Evolutionary conservation across 768 basidiomycete genomes (phyloP), one percentile per base, ranked within the genome.

Genomic region (Boletus sp.): DNA sequence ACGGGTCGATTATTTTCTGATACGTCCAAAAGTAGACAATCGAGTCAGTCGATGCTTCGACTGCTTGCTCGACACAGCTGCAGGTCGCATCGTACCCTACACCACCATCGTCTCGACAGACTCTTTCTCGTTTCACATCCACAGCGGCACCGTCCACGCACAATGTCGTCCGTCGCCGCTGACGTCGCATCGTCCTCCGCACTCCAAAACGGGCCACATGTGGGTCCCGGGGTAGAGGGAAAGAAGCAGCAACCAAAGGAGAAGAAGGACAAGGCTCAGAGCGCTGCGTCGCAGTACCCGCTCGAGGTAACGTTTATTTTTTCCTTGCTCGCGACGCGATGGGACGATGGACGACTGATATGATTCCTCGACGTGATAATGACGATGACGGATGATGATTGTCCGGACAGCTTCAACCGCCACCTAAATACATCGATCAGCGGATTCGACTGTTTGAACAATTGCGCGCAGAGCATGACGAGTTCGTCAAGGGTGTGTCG

Each of bases 371-470:
- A 45, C 28, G 41, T 30, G n/a, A n/a, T 1, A 10, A n/a, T 32
- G 5, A 24, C 32, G 40, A 36, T 29, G 15, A n/a, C 11, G 37
- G 24, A 24, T 15, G 35, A 54, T 37, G 35, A 40, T n/a, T 2
- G 10, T n/a, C 3, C 3, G 14, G n/a, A 46, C 62, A 94, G 92
- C 76, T 94, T 53, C 80, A 86, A 76, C 95, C 95, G 17, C 81
- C 78, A 6, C 94, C 96, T 14, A 86, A 80, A 54, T 98, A 87
- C 79, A 88, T 98, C 75, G 89, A 89, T 63, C 88, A 90, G 71
- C 87, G 96, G 47, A 83, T 98, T 74, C 85, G 86, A 68, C 85
- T 98, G 66, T 98, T 94, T 66, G 89, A 96, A 39, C 77, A 89
- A 67, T 78, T 95, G 59, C 94, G 93, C 73, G 83, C 79, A 15